phyloP scores from a whole-genome alignment of 208 protist species.

The Leishmania turanica region DNA sequence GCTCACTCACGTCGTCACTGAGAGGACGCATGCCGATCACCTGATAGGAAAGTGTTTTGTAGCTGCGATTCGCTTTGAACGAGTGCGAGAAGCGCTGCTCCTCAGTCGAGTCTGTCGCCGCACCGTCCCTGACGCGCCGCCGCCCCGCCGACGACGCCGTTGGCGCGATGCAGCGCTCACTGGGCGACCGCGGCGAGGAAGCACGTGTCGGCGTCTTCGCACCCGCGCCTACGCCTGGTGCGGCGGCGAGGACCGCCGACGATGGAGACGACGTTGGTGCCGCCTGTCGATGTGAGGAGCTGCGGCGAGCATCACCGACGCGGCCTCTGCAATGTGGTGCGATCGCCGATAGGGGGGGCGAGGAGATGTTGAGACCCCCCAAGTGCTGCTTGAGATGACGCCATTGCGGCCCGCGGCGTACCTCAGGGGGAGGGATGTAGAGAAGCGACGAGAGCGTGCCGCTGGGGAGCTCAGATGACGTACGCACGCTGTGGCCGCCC shows the following conservation, averaged over 20 bases:
- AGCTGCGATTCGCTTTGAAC: neutral
- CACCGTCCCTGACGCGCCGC: neutral
- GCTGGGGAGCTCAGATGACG: conserved; percentile 9
- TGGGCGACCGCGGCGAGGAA: neutral
- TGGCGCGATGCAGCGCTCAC: neutral
- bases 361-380: conserved; percentile 1
- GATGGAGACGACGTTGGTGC: neutral
- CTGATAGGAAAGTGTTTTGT: conserved; percentile 10
- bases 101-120: neutral
- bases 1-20: neutral
- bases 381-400: conserved; percentile 33
- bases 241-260: neutral
- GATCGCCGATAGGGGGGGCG: neutral
- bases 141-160: neutral
- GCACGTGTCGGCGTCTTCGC: neutral
- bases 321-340: neutral
- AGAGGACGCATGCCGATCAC: neutral
- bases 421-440: conserved; percentile 28
- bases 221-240: neutral
- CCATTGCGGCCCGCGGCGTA: conserved; percentile 31
- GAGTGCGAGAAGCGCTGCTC: neutral
- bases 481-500: neutral
- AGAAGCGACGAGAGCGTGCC: conserved; percentile 25
- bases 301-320: neutral
- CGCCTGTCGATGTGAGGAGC: neutral